Evolutionary conservation across 768 basidiomycete species (phyloP), one percentile per base, ranked within the genome.

Genomic region (Mycena sanguinolenta): DNA sequence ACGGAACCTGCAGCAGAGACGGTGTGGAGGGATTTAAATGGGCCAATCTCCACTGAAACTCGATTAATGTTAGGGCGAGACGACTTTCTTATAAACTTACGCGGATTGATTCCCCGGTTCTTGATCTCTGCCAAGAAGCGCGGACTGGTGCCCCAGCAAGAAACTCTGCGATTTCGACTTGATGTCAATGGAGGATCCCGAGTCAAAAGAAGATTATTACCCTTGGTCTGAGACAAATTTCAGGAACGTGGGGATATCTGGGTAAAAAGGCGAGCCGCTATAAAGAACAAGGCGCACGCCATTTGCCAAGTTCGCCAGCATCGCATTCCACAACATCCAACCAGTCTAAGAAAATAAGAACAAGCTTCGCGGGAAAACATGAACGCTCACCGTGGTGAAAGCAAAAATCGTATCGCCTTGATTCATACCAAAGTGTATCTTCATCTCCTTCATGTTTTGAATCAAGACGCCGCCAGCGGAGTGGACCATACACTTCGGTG

Each of bases 301-400:
- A 42, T 75, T 78, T 1, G 83, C 78, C 14, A 88, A 76, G 21
- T 76, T 80, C 5, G 63, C 58, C 8, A 93, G 76, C 88, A 90
- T 90, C 70, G 84, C 86, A n/a, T 86, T 88, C 91, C 91, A 93
- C 91, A 92, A 91, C 91, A 92, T 92, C 92, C 92, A 93, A n/a
- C 89, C 92, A 16, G 91, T 91, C 91, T 92, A 63, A 34, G 10
- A 10, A 34, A 34, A 5, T 10, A 34, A 10, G 10, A 10, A 10
- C 32, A 5, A 10, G 10, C 10, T 34, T 34, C 32, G 32, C 21
- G n/a, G n/a, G n/a, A n/a, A 46, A 46, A 46, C 44, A 46, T 85
- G 52, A 53, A 53, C 17, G 16, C 39, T 53, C 73, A 91, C 91
- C 7, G 91, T 92, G 16, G 92, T 92, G 77, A 87, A 93, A 75